A percentile compares a stretch with the other conserved stretches of the same genome.
Evolutionary conservation across 768 basidiomycete species (phyloP).

Genomic region (Candolleomyces eurysporus): DNA sequence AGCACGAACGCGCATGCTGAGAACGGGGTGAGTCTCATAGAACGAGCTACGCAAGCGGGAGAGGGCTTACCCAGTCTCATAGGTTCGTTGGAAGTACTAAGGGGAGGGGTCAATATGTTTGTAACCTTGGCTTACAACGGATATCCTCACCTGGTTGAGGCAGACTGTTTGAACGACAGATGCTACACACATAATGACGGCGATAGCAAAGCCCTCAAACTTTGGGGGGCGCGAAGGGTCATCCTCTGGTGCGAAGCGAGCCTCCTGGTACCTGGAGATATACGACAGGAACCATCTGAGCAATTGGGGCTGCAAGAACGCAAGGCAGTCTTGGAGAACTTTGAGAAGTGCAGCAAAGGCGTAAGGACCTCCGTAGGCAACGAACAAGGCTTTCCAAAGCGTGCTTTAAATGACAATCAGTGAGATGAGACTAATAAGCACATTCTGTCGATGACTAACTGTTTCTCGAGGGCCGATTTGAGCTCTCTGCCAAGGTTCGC

Average conservation of each 20-base stretch:
- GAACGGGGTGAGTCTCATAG: background rate
- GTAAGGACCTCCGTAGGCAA: conserved; percentile 81
- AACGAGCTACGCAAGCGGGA: background rate
- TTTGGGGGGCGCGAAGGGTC: conserved; percentile 28
- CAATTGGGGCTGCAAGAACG: conserved; percentile 86
- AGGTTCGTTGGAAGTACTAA: conserved; percentile 84
- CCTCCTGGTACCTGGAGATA: conserved; percentile 72
- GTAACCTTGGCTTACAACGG: background rate
- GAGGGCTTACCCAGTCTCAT: conserved; percentile 55
- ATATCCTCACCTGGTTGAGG: conserved; percentile 65
- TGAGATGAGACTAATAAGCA: background rate
- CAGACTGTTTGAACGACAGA: conserved; percentile 78
- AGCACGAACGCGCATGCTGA: conserved; percentile 86
- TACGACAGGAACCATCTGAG: conserved; percentile 77
- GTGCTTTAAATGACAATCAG: conserved; percentile 36
- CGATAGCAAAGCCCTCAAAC: conserved; percentile 74
- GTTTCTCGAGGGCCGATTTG: conserved; percentile 55
- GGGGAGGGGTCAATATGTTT: background rate
- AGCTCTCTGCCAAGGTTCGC: conserved; percentile 63
- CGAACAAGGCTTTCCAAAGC: conserved; percentile 71
- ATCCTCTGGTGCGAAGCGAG: conserved; percentile 33
- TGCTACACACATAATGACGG: conserved; percentile 74
- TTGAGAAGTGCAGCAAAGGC: conserved; percentile 62
- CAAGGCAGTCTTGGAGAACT: conserved; percentile 73
- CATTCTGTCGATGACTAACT: conserved; percentile 42